Conservation (phyloP, 257 asterid genomes). For the Pogostemon cablin region DNA sequence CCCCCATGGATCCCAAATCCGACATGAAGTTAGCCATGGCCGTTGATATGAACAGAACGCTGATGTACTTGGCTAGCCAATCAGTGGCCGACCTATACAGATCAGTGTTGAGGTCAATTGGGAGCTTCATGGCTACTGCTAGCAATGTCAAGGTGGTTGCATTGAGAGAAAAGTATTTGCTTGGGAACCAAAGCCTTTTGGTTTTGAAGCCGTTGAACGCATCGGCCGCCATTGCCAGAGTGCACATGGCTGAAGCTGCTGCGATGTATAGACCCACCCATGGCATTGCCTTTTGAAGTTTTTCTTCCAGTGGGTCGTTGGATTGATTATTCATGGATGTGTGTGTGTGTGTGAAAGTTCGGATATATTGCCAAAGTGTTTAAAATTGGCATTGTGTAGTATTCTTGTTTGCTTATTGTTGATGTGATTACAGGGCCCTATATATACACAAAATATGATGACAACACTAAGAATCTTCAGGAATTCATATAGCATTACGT, state of each 20-base stretch:
- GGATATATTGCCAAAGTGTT: too few relatives aligned
- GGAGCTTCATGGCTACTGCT: conserved; percentile 45
- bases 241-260: conserved; percentile 22
- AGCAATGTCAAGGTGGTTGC: too few relatives aligned
- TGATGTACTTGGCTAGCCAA: conserved; percentile 2
- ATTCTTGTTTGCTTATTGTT: too few relatives aligned
- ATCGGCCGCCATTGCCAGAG: conserved; percentile 36
- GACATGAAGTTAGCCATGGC: conserved; percentile 28
- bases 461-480: too few relatives aligned
- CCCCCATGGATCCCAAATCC: conserved; percentile 33
- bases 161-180: conserved; percentile 36
- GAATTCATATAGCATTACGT: too few relatives aligned
- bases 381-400: too few relatives aligned
- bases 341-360: too few relatives aligned
- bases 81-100: not conserved
- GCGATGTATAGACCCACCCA: conserved; percentile 38
- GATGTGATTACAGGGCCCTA: too few relatives aligned
- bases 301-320: not conserved
- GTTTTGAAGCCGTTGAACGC: conserved; percentile 34
- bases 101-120: conserved; percentile 34
- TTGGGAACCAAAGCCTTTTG: conserved; percentile 43
- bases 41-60: conserved; percentile 23
- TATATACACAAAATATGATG: too few relatives aligned
- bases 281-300: conserved; percentile 30
- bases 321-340: too few relatives aligned